Evolutionary conservation across 805 yeast species (phyloP), one percentile per base, ranked within the genome.

Genomic region (Candida sphagnicola): DNA sequence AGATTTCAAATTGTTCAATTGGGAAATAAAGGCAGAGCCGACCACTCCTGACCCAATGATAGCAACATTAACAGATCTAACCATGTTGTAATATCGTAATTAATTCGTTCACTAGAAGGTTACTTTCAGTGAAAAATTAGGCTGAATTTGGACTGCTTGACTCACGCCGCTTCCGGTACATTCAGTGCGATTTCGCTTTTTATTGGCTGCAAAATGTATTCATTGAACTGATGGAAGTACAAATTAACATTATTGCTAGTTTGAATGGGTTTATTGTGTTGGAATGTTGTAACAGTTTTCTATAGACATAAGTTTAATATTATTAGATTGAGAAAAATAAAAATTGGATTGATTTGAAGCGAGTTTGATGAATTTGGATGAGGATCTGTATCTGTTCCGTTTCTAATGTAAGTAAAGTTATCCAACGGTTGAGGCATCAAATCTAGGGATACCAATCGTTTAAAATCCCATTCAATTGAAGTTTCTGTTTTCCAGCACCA

Each of bases 1-100:
- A n/a, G 82, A 61, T 49, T 77, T 75, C 47, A 86, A 63, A 42
- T 70, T 67, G 38, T 75, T 70, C 56, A 91, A 76, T 68, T 91
- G 99, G 63, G 75, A 77, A 61, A 93, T 70, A 69, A 89, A 88
- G 37, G 96, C 86, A 18, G 93, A 75, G 43, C 99, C 99, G 45
- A 93, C 98, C 37, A 91, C 93, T 54, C 99, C 99, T 39, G 97
- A 82, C 39, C 89, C 88, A 44, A 62, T 66, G 37, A 69, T 67
- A 31, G 74, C 74, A 30, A 69, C 62, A 47, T 69, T 66, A 28
- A 69, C 72, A 30, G 72, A 62, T 53, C 50, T 62, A 35, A 43
- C 34, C 61, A 55, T 59, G 25, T 11, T 29, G n/a, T 11, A 29
- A 29, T 13, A 19, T 19, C 18, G 6, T 12, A 8, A 6, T 12